Percentiles rank a stretch among this genome's conserved stretches.
Conservation (phyloP, 169 alveolate species). For the Plasmodium knowlesi region DNA sequence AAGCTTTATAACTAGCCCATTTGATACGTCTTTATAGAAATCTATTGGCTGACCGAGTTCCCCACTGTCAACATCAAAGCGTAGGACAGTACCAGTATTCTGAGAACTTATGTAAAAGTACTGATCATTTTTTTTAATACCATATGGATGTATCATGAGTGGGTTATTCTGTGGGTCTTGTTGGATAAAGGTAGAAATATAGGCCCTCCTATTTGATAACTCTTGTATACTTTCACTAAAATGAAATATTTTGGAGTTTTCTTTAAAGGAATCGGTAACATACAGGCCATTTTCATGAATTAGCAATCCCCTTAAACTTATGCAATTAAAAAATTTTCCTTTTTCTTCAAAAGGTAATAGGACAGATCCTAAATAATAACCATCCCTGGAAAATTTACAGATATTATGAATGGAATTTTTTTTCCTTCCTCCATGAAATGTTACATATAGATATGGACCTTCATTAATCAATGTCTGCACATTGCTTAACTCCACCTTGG, state of each 20-base stretch:
- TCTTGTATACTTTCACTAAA: conserved; percentile 38
- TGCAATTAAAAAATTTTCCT: conserved; percentile 63
- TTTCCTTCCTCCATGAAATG: conserved; percentile 74
- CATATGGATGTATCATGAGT: conserved; percentile 75
- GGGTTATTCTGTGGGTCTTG: conserved; percentile 46
- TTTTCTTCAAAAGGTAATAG: conserved; percentile 70
- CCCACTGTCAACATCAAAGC: conserved; percentile 32
- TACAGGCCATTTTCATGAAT: conserved; percentile 18
- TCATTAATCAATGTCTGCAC: conserved; percentile 39
- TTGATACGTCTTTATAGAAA: background rate
- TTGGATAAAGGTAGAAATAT: conserved; percentile 29
- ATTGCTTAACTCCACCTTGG: background rate
- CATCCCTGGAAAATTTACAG: conserved; percentile 76
- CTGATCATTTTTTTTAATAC: conserved; percentile 43
- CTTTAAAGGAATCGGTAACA: conserved; percentile 62
- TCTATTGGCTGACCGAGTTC: conserved; percentile 16
- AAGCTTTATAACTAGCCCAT: conserved; percentile 59
- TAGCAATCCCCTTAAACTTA: conserved; percentile 73
- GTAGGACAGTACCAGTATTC: conserved; percentile 65
- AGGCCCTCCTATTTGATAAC: conserved; percentile 64
- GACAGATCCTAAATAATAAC: conserved; percentile 69
- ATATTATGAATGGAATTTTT: conserved; percentile 70
- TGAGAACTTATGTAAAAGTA: conserved; percentile 73
- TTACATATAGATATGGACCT: conserved; percentile 54
- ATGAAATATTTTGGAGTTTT: conserved; percentile 56